Percentiles rank a stretch among this genome's conserved stretches.
Conservation (phyloP, 805 yeast genomes). For the Starmerella powellii region DNA sequence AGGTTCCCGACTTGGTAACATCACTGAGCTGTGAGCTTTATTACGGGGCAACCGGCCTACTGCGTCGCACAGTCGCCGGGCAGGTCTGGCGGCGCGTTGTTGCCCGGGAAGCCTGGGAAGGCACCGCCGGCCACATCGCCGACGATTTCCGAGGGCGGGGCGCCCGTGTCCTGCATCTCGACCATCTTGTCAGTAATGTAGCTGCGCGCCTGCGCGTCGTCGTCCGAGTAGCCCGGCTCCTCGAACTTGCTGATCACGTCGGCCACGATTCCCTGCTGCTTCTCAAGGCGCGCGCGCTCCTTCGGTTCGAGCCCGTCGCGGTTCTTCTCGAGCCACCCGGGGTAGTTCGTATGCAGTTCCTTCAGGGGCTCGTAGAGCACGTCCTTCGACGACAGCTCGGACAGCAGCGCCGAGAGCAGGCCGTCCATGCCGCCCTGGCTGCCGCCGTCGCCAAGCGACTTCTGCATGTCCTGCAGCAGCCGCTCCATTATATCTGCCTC, state of each 20-base stretch:
- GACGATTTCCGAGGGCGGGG: conserved; percentile 67
- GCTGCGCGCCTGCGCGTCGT: conserved; percentile 34
- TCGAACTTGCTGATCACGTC: conserved; percentile 60
- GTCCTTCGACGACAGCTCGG: conserved; percentile 71
- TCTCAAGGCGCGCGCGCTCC: conserved; percentile 42
- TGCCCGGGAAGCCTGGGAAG: conserved; percentile 28
- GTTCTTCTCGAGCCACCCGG: conserved; percentile 53
- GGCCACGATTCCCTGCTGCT: conserved; percentile 50
- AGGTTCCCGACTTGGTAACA: no score
- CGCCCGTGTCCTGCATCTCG: conserved; percentile 52
- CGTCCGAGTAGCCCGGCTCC: conserved; percentile 46
- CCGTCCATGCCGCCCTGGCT: conserved; percentile 49
- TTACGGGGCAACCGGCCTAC: no score
- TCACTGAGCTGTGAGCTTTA: no score
- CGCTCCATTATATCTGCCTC: conserved; percentile 47
- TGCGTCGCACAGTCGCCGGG: conserved; percentile 17
- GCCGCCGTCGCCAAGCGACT: conserved; percentile 25
- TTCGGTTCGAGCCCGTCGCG: conserved; percentile 33
- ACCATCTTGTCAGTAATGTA: conserved; percentile 50
- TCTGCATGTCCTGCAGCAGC: conserved; percentile 48
- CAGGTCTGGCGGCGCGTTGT: conserved; percentile 5
- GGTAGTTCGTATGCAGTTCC: conserved; percentile 62
- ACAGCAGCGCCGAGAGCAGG: conserved; percentile 59
- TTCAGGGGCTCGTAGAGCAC: conserved; percentile 80
- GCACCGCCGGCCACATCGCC: conserved; percentile 42